phyloP scores from a whole-genome alignment of 1,284 basidiomycete genomes.

The Cutaneotrichosporon cavernicola region DNA sequence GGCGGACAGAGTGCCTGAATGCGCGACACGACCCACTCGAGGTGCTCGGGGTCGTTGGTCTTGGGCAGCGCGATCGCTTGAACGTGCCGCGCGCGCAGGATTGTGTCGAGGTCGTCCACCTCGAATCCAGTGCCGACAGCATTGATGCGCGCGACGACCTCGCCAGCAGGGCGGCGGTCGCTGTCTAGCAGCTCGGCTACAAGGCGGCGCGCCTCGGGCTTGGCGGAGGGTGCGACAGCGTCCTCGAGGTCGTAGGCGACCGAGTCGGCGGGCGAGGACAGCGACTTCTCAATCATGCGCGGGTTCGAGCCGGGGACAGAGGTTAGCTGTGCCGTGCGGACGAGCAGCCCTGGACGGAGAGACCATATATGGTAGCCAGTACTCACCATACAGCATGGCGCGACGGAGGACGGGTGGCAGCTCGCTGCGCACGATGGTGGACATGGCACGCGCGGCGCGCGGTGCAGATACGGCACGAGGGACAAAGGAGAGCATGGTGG shows the following conservation, averaged over 20 bases:
- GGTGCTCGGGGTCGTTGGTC: slow-evolving; percentile 66
- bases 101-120: slow-evolving; percentile 64
- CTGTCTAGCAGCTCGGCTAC: slow-evolving; percentile 61
- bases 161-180: slow-evolving; percentile 46
- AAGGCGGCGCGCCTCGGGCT: slow-evolving; percentile 62
- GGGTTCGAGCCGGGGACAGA: slow-evolving; percentile 74
- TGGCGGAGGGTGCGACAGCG: slow-evolving; percentile 69
- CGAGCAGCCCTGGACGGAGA: no score
- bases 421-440: slow-evolving; percentile 11
- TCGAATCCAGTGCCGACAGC: slow-evolving; percentile 71
- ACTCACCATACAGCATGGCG: slow-evolving; percentile 48
- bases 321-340: neutral
- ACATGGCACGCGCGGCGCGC: slow-evolving; percentile 15
- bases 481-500: neutral
- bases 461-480: slow-evolving; percentile 1
- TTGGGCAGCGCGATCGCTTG: slow-evolving; percentile 72
- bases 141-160: slow-evolving; percentile 74
- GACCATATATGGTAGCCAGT: neutral
- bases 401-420: slow-evolving; percentile 34
- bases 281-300: slow-evolving; percentile 75
- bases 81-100: slow-evolving; percentile 56
- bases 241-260: slow-evolving; percentile 86
- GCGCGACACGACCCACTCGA: slow-evolving; percentile 62
- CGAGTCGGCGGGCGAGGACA: slow-evolving; percentile 64
- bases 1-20: slow-evolving; percentile 37